These are phyloP conservation scores for Myxozyma neotropica DNA, from an alignment of 805 yeast genomes.

Conservation along the genomic window DNA sequence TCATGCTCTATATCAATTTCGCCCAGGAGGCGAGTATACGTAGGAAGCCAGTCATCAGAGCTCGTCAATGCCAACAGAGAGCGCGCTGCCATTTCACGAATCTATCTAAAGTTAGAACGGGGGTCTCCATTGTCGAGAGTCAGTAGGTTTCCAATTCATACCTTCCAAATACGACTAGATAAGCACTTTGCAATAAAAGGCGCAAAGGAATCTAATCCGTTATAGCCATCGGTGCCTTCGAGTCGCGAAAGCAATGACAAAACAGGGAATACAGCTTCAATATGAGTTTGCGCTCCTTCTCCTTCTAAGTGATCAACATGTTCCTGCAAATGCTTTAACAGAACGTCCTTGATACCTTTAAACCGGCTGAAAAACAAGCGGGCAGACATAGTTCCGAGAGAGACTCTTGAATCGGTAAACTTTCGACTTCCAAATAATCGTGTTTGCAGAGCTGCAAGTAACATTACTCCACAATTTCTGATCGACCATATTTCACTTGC, in stretches of 20 bases:
- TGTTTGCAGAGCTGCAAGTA: slow-evolving; percentile 81
- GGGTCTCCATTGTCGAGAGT: background rate
- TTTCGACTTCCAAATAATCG: slow-evolving; percentile 70
- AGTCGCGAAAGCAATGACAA: slow-evolving; percentile 71
- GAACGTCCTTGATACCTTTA: slow-evolving; percentile 53
- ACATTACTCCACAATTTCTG: slow-evolving; percentile 90
- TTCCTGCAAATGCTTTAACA: slow-evolving; percentile 45
- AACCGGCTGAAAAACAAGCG: slow-evolving; percentile 71
- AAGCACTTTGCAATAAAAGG: slow-evolving; percentile 54
- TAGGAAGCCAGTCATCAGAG: slow-evolving; percentile 40
- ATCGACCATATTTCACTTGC: slow-evolving; percentile 77
- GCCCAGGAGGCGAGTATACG: slow-evolving; percentile 40
- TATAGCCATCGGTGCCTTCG: slow-evolving; percentile 60
- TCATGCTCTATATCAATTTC: slow-evolving; percentile 32
- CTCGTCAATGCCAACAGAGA: slow-evolving; percentile 58
- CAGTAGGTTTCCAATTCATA: background rate
- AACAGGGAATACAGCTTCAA: slow-evolving; percentile 74
- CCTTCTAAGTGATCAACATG: slow-evolving; percentile 32
- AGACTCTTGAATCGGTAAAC: slow-evolving; percentile 37
- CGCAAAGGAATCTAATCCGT: slow-evolving; percentile 56
- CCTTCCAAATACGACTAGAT: slow-evolving; percentile 67
- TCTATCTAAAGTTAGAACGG: slow-evolving; percentile 6
- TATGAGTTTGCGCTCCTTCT: slow-evolving; percentile 37
- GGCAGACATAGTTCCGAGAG: slow-evolving; percentile 50
- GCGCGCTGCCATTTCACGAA: slow-evolving; percentile 84